Evolutionary conservation across 495 filamentous ascomycete genomes (phyloP), one percentile per base, ranked within the genome.

Genomic region (Eremomyces bilateralis): DNA sequence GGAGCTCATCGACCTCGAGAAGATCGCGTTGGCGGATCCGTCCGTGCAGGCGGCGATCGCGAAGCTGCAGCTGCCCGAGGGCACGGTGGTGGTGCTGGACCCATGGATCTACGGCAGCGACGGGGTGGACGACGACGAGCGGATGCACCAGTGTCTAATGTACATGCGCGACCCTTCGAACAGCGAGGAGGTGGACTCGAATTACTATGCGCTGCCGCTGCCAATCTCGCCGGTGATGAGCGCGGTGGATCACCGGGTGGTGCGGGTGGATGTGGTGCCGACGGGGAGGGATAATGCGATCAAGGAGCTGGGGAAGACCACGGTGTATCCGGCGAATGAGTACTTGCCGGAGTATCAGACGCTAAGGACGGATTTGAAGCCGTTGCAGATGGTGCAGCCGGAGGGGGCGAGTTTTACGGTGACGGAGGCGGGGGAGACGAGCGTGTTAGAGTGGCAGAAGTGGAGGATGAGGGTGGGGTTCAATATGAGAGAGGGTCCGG

Each of bases 171-270:
- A 74, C 38, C 65, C 71, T 3, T 45, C 49, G 11, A 67, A 71
- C 42, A 40, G 63, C 2, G 40, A 49, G 4, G 68, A 75, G 46
- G 47, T 53, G 10, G 74, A 80, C 41, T 67, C 63, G 31, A 84
- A 83, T 47, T 75, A 85, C 43, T 91, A 91, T 50, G 69, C 78
- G 0, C 63, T 78, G 21, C 81, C 81, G 0, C 63, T 82, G 33
- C 63, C 71, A 21, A 76, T 88, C 43, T 82, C 74, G 3, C 80
- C 81, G 0, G 76, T 88, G 15, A 60, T 91, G 27, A 69, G 72
- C 44, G 67, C 65, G 0, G 59, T 64, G 18, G 69, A 65, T 1
- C 62, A 63, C 48, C 62, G 73, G 34, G 64, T 91, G 3, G 66
- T 71, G 45, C 46, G 76, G 43, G 58, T 70, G 47, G 51, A 73